Percentiles rank a stretch among this genome's conserved stretches.
phyloP scores from a whole-genome alignment of 495 filamentous ascomycete genomes.

The Penicillium manginii region DNA sequence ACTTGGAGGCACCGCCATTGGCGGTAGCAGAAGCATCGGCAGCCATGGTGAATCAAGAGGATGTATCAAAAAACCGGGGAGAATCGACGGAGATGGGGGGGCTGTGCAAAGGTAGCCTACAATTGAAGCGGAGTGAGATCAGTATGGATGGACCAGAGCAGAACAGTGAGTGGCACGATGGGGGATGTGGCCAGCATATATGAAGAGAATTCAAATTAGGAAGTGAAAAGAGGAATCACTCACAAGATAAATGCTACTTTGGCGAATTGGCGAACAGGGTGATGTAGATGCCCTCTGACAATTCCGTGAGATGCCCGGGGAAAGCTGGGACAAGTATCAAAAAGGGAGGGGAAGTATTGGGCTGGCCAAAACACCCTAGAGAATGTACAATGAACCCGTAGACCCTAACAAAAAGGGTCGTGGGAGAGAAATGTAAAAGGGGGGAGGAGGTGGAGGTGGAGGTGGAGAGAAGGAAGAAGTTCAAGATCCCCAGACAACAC shows the following conservation, averaged over 20 bases:
- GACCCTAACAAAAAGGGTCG: conserved; percentile 17
- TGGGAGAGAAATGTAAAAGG: conserved; percentile 20
- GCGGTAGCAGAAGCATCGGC: conserved; percentile 44
- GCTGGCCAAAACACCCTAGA: conserved; percentile 18
- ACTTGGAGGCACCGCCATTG: conserved; percentile 44
- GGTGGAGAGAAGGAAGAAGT: conserved; percentile 23
- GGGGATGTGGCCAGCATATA: too few species aligned
- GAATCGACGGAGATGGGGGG: conserved; percentile 10
- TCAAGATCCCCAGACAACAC: conserved; percentile 39
- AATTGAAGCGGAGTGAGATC: conserved; percentile 22
- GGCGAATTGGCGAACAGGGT: conserved; percentile 14
- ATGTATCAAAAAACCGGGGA: conserved; percentile 8
- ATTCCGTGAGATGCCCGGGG: conserved; percentile 14
- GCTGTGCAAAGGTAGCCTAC: conserved; percentile 21
- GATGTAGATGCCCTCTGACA: conserved; percentile 6
- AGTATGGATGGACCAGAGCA: conserved; percentile 12
- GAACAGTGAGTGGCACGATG: too few species aligned
- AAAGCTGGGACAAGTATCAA: conserved; percentile 8
- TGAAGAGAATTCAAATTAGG: neutral
- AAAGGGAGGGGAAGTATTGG: conserved; percentile 11
- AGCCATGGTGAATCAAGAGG: conserved; percentile 44
- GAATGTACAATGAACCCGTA: conserved; percentile 22
- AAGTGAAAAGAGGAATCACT: neutral
- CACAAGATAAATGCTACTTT: conserved; percentile 6
- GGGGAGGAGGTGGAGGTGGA: conserved; percentile 15